Evolutionary conservation across 2,329 filamentous ascomycete genomes (phyloP).

Genomic region (Thelonectria olida): DNA sequence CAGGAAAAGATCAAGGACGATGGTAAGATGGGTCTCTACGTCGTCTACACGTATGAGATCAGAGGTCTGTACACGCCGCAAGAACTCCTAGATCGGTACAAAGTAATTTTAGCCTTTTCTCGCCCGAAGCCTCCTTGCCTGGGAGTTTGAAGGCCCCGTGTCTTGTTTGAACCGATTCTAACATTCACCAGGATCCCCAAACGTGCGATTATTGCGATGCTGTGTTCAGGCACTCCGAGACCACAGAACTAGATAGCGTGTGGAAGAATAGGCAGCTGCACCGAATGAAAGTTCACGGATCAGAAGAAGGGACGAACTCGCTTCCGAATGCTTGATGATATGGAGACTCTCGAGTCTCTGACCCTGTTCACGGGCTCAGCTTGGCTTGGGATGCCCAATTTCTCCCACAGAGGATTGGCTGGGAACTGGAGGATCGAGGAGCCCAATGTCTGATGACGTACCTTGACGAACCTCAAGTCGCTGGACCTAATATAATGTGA

Average conservation of each 20-base stretch:
- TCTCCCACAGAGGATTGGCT: no score
- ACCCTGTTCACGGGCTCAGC: no score
- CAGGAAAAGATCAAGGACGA: background rate
- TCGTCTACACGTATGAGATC: background rate
- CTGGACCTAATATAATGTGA: no score
- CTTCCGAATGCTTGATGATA: background rate
- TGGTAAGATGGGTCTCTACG: background rate
- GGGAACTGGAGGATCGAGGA: no score
- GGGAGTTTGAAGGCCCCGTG: no score
- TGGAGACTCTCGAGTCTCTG: no score
- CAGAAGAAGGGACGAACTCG: background rate
- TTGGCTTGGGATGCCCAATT: no score
- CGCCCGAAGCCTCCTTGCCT: no score
- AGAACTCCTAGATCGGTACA: background rate
- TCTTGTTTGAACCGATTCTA: background rate
- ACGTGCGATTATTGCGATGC: background rate
- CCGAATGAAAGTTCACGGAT: background rate
- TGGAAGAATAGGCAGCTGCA: background rate
- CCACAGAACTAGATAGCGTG: background rate
- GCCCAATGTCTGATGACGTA: no score
- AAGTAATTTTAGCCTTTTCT: background rate
- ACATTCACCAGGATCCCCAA: background rate
- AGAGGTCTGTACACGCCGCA: background rate
- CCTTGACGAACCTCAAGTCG: no score
- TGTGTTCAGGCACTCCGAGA: background rate